A percentile compares a stretch with the other conserved stretches of the same genome.
phyloP scores from a whole-genome alignment of 495 filamentous ascomycete species.

The Aspergillus steynii region DNA sequence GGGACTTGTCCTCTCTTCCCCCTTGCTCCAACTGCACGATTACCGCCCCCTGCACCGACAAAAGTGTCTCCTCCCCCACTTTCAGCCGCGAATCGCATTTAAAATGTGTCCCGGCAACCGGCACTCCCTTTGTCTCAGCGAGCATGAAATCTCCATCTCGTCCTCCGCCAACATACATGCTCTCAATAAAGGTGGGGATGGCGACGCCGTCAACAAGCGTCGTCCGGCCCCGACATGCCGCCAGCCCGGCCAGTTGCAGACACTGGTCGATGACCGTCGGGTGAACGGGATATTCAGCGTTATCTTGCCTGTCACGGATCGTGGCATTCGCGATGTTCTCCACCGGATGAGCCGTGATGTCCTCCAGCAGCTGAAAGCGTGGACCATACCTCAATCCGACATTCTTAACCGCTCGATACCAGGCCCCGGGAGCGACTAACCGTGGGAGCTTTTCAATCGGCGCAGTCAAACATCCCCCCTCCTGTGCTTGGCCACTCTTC shows the following conservation, averaged over 20 bases:
- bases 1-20: neutral
- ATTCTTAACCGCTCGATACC: conserved; percentile 36
- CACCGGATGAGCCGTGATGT: conserved; percentile 26
- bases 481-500: neutral
- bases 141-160: neutral
- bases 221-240: conserved; percentile 28
- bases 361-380: conserved; percentile 24
- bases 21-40: neutral
- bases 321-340: conserved; percentile 21
- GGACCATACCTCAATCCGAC: conserved; percentile 40
- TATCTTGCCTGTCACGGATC: conserved; percentile 7
- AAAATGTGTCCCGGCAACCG: neutral
- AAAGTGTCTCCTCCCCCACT: neutral
- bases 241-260: conserved; percentile 38
- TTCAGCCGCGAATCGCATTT: neutral
- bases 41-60: neutral
- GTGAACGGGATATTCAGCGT: conserved; percentile 34
- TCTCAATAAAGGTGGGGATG: conserved; percentile 4
- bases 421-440: conserved; percentile 17
- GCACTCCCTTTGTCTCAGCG: neutral
- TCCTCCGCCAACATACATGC: neutral
- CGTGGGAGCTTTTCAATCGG: conserved; percentile 8
- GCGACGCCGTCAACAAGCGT: conserved; percentile 20
- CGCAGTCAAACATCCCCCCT: neutral
- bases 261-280: conserved; percentile 44